Evolutionary conservation across 192 early-diverging fungal species (phyloP).

Genomic region (Spizellomyces sp.): DNA sequence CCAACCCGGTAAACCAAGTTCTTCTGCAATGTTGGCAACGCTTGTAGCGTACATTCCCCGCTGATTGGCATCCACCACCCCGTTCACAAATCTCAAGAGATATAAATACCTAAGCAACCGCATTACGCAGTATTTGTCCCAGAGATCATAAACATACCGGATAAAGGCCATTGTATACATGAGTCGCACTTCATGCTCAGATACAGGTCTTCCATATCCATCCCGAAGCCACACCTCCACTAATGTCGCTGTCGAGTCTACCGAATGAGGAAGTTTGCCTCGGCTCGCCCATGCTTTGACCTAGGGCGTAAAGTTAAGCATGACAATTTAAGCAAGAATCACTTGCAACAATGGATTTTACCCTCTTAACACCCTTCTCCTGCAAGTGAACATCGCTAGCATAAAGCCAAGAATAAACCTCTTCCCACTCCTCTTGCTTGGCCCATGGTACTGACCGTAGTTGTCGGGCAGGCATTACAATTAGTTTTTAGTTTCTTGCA

Average conservation of each 20-base stretch:
- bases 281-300: constrained; percentile 71
- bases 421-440: constrained; percentile 55
- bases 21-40: constrained; percentile 49
- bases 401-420: constrained; percentile 60
- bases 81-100: constrained; percentile 57
- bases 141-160: constrained; percentile 23
- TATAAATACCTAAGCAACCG: no score
- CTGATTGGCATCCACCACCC: constrained; percentile 54
- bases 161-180: constrained; percentile 56
- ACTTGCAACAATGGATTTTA: constrained; percentile 24
- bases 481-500: no score
- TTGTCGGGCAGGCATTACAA: neutral
- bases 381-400: constrained; percentile 24
- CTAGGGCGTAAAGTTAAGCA: constrained; percentile 29
- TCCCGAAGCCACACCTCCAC: constrained; percentile 63
- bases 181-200: constrained; percentile 54
- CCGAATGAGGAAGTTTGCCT: constrained; percentile 68
- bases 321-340: neutral
- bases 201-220: constrained; percentile 27
- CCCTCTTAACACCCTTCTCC: constrained; percentile 58
- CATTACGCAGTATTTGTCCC: neutral
- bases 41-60: constrained; percentile 49
- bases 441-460: constrained; percentile 68
- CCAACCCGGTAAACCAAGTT: constrained; percentile 57
- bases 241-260: constrained; percentile 66